phyloP scores from a whole-genome alignment of 441 rosid species.

The Gossypium laxum region DNA sequence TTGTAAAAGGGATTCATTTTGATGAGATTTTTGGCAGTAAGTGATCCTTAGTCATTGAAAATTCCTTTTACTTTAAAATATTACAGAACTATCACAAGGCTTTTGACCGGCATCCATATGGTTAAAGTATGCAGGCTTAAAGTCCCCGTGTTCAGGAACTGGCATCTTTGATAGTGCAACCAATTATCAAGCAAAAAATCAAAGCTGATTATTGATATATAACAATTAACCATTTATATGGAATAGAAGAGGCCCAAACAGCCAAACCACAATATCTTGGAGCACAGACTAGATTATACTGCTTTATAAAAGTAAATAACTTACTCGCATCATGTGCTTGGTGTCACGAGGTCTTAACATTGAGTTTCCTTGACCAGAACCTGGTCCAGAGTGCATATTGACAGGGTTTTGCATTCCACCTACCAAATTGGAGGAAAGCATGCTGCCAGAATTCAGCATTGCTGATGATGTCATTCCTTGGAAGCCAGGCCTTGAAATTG shows the following conservation, averaged over 20 bases:
- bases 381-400: conserved; percentile 54
- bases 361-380: conserved; percentile 62
- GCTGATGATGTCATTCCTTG: conserved; percentile 69
- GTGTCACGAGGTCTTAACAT: conserved; percentile 70
- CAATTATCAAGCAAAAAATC: background rate
- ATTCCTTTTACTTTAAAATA: background rate
- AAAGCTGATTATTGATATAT: background rate
- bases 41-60: background rate
- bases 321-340: conserved; percentile 71
- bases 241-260: background rate
- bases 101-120: background rate
- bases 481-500: conserved; percentile 68
- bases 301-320: conserved; percentile 17
- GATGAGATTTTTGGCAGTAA: background rate
- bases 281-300: background rate
- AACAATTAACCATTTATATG: background rate
- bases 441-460: conserved; percentile 49
- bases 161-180: background rate
- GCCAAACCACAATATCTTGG: background rate
- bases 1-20: background rate
- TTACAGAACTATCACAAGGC: background rate
- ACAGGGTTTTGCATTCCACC: conserved; percentile 55
- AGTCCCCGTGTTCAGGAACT: background rate
- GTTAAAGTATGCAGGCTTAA: background rate
- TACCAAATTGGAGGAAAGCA: conserved; percentile 61